These are phyloP conservation scores for Tuber melanosporum DNA, from an alignment of 495 filamentous ascomycete species.

Conservation along the genomic window DNA sequence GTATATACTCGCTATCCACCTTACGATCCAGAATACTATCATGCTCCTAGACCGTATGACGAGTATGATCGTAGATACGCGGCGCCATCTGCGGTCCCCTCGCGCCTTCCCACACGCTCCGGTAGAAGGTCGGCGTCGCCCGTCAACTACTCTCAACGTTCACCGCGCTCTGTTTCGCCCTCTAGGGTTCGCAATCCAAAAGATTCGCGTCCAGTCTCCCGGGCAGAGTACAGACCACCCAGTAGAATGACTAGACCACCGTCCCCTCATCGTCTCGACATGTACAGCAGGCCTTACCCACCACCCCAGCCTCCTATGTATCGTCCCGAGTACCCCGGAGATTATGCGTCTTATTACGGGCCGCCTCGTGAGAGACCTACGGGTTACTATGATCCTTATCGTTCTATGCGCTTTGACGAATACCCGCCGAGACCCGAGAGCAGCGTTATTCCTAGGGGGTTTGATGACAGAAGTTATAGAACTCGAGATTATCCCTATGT, in stretches of 20 bases:
- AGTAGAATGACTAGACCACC: conserved; percentile 18
- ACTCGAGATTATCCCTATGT: conserved; percentile 36
- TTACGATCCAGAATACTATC: conserved; percentile 36
- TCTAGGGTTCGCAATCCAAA: conserved; percentile 18
- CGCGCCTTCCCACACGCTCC: conserved; percentile 25
- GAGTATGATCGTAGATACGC: conserved; percentile 35
- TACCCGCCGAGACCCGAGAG: conserved; percentile 27
- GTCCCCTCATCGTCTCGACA: conserved; percentile 23
- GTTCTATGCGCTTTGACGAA: conserved; percentile 26
- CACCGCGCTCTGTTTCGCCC: conserved; percentile 33
- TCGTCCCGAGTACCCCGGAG: conserved; percentile 17
- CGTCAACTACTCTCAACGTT: conserved; percentile 21
- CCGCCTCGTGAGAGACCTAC: conserved; percentile 22
- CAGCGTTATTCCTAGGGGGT: conserved; percentile 25
- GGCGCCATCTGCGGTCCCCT: conserved; percentile 13
- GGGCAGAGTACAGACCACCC: conserved; percentile 17
- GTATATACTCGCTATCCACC: conserved; percentile 33
- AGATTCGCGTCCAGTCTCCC: conserved; percentile 15
- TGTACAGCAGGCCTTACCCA: conserved; percentile 20
- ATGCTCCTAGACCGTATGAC: conserved; percentile 32
- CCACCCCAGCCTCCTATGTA: conserved; percentile 15
- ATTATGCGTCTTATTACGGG: conserved; percentile 17
- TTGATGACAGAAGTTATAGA: conserved; percentile 31
- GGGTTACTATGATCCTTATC: conserved; percentile 35
- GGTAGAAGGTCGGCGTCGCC: conserved; percentile 36